Base-by-base conservation (phyloP, 2,329 filamentous ascomycete genomes). In the Trichoderma atrobrunneum region DNA sequence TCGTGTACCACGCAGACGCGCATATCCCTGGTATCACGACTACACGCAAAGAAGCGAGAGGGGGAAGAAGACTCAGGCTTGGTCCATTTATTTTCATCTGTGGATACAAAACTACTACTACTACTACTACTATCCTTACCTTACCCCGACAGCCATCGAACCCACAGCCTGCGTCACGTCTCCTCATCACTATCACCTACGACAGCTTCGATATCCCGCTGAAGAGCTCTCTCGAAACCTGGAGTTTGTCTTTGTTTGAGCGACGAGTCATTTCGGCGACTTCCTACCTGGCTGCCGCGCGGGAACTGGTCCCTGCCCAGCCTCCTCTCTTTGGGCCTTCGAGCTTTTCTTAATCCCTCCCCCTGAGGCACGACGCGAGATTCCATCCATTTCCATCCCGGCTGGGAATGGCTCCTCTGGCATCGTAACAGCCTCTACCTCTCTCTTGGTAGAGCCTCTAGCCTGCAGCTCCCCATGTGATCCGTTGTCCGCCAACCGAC, bases 391-490 rank as follows among this genome's bases (percentile, higher is more conserved):
- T 34, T 59, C 36, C 28, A 36, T 54, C 48, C 26, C 28, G 43
- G 34, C 57, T 21, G 65, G 74, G 73, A 71, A 75, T 75, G 74
- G 74, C 74, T 70, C 24, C 65, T 48, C 69, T 60, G 59, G 66
- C 60, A 64, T 63, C 56, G 26, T 59, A 39, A 51, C 63, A 73
- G 72, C 63, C 69, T 73, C 72, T 68, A 63, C 70, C 72, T 68
- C 14, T 30, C 34, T 64, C 57, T 18, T 72, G 73, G 60, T 67
- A 73, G 69, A 59, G 69, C 54, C 39, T 39, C 3, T 28, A 21
- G 48, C n/a, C 56, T 48, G 14, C 54, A 59, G 68, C 39, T 67
- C 70, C 34, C 36, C 73, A 76, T 76, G 74, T 76, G 64, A 75
- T 70, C 66, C 61, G 26, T 60, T 57, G 24, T 57, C 39, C 56